Evolutionary conservation across 148 eudicot species (phyloP), one percentile per base, ranked within the genome.

Genomic region (Chenopodium berlandieri): DNA sequence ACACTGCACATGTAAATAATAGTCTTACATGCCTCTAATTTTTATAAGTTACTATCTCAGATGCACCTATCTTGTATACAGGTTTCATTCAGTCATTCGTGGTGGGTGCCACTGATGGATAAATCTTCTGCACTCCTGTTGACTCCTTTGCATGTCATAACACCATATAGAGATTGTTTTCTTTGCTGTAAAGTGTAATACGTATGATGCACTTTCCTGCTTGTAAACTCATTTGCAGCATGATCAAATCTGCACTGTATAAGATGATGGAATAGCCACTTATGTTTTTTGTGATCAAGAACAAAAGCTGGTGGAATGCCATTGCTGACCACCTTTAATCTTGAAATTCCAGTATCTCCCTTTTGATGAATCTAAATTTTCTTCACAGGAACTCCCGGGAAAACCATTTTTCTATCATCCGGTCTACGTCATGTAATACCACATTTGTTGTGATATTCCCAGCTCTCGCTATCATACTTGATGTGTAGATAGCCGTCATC

Each of bases 331-430:
- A 65, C 88, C 87, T 16, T 70, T 78, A 30, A 94, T 85, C 85
- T 79, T 84, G 75, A 96, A 96, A 85, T 91, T 86, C 99, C 98
- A 94, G 69, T 91, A 92, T 80, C 88, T 91, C 48, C 99, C 99
- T 88, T 92, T 96, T 0, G 95, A 92, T 44, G 93, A 94, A 80
- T 92, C 92, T 83, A 96, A 81, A 75, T 96, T 94, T 66, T 90
- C 87, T 23, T 96, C 94, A 71, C 58, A 96, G 78, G 52, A 91
- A 96, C 88, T 96, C 99, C 95, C 99, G 88, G 27, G 98, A 88
- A 83, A 90, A 96, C 99, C 99, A 96, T 81, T 84, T 94, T 82
- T 96, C 98, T 3, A 96, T 92, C 85, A 81, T 89, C 58, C 97
- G 56, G 80, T 96, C 90, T 25, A 90, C 90, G 85, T 96, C 97